Conservation (phyloP, 768 basidiomycete species). For the Psilocybe cubensis region DNA sequence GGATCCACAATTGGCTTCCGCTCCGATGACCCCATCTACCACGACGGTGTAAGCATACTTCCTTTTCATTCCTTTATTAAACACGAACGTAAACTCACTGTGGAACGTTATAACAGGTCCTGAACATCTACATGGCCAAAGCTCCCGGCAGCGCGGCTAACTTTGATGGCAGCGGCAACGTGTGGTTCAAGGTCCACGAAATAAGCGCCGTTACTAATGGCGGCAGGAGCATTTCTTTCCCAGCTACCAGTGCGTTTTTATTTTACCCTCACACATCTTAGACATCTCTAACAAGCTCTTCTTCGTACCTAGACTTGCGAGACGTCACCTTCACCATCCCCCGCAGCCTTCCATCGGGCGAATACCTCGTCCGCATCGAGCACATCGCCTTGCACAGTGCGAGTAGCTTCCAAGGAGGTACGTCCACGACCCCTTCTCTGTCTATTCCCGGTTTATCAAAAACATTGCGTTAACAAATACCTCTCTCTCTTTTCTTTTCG, state of each 20-base stretch:
- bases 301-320: constrained; percentile 20
- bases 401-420: constrained; percentile 5
- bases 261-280: background rate
- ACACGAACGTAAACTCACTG: background rate
- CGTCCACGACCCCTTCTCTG: background rate
- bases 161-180: constrained; percentile 43
- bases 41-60: constrained; percentile 42
- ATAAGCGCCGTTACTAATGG: constrained; percentile 45
- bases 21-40: constrained; percentile 39
- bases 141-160: constrained; percentile 35
- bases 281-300: background rate
- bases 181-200: constrained; percentile 51
- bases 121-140: constrained; percentile 49
- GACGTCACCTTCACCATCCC: constrained; percentile 41
- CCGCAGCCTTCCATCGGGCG: constrained; percentile 35
- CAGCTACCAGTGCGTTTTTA: constrained; percentile 32
- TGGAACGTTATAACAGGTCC: constrained; percentile 23
- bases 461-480: too few species aligned
- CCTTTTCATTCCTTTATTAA: background rate
- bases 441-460: background rate
- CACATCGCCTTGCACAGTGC: constrained; percentile 7
- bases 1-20: constrained; percentile 47
- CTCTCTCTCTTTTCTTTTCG: too few species aligned
- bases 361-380: constrained; percentile 27
- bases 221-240: constrained; percentile 40